Evolutionary conservation across 371 early-diverging fungal species (phyloP), one percentile per base, ranked within the genome.

Genomic region (Rhizopus microsporus): DNA sequence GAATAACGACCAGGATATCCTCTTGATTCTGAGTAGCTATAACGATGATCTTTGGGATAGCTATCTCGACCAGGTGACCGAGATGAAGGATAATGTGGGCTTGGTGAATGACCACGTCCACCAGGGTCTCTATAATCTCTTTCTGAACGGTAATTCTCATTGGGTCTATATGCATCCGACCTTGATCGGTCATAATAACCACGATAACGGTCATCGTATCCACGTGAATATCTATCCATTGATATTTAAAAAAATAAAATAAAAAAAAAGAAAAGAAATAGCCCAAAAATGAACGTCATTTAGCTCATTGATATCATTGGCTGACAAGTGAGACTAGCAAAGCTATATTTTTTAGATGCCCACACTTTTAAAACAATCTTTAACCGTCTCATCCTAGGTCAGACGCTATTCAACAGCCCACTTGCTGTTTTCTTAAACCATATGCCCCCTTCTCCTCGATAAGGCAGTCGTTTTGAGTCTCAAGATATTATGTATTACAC

Each of bases 131-230:
- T 61, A 38, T 75, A 76, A 46, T 72, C 69, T 56, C 75, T 57
- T 17, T 74, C 74, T 31, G 68, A 60, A 4, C 77, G 67, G 48
- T 79, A 79, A 16, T 54, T 72, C 56, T 79, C 80, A n/a, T 64
- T 62, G 15, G 80, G 72, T 16, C 80, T 38, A 52, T 76, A 76
- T 2, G 73, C 69, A 42, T 79, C 80, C 15, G 73, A 74, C 8
- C 80, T 67, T 5, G 80, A 77, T 23, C 76, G 56, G 12, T 74
- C 72, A 47, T 70, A 76, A 54, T 79, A 74, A 4, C 71, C 65
- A 59, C 77, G 40, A 43, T 76, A 76, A 32, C 80, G 63, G 23
- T 79, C 80, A 39, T 76, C 71, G 59, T 79, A 79, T 38, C 74
- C 68, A 30, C 75, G 63, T 15, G 70, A 66, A 56, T 78, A 75